These are phyloP conservation scores for Marasmius fiardii DNA, from an alignment of 1,284 basidiomycete species.

Conservation along the genomic window DNA sequence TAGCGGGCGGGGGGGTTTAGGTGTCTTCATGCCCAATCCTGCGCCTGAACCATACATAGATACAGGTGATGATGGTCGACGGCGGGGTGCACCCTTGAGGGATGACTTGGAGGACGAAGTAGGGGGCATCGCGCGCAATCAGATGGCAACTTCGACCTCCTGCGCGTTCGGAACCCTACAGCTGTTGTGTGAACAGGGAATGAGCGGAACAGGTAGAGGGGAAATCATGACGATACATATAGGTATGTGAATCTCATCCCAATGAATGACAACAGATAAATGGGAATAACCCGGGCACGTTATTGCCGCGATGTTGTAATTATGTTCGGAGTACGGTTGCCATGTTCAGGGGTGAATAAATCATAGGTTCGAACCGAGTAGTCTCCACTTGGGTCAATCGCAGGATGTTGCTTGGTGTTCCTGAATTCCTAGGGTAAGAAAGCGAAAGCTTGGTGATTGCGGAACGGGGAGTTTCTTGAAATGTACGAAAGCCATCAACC, in stretches of 20 bases:
- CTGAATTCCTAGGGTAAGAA: no score
- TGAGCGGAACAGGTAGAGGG: background rate
- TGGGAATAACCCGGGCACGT: background rate
- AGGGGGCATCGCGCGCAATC: background rate
- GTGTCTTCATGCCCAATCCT: background rate
- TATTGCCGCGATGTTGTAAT: background rate
- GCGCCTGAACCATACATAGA: constrained; percentile 10
- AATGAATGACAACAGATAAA: background rate
- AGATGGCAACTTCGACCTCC: background rate
- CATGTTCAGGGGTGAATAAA: no score
- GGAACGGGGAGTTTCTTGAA: no score
- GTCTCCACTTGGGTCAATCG: no score
- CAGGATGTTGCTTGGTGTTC: no score
- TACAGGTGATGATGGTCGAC: constrained; percentile 11
- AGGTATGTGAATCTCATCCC: background rate
- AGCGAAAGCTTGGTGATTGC: no score
- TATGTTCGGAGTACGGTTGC: background rate
- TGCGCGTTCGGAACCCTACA: no score
- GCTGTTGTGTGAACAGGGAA: no score
- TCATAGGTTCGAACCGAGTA: no score
- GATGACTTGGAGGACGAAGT: background rate
- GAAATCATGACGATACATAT: background rate
- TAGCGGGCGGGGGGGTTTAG: constrained; percentile 9
- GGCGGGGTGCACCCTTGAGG: background rate
- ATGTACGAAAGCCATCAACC: no score